Evolutionary conservation across 2,329 filamentous ascomycete genomes (phyloP).

Genomic region (Ophidiomyces ophidiicola): DNA sequence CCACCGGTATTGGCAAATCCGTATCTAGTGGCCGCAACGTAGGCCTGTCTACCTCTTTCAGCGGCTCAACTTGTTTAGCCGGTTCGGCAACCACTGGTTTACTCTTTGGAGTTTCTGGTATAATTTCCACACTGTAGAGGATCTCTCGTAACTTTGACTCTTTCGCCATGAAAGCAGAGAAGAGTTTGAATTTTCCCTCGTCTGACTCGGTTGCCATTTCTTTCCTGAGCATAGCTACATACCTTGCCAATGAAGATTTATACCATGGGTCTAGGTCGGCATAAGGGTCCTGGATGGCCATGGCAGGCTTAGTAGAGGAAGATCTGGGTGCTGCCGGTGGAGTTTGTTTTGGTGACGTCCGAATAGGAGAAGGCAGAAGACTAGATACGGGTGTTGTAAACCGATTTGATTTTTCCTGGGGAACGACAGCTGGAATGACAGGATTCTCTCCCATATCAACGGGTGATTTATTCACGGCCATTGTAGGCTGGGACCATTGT

Average conservation of each 20-base stretch:
- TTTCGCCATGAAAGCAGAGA: conserved; percentile 39
- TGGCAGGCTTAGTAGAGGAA: conserved; percentile 11
- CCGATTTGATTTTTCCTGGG: conserved; percentile 3
- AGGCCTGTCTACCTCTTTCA: conserved; percentile 2
- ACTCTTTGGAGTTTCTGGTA: conserved; percentile 16
- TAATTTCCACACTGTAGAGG: conserved; percentile 38
- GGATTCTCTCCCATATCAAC: not conserved
- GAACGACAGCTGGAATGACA: not conserved
- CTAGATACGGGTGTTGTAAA: conserved; percentile 9
- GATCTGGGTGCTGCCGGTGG: conserved; percentile 7
- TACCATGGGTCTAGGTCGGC: conserved; percentile 47
- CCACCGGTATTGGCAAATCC: conserved; percentile 7
- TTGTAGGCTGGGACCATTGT: conserved; percentile 31
- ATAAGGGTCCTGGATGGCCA: conserved; percentile 34
- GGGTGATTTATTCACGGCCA: conserved; percentile 13
- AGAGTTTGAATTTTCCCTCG: conserved; percentile 42
- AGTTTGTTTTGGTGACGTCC: conserved; percentile 6
- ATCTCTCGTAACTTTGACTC: conserved; percentile 38
- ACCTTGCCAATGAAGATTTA: conserved; percentile 43
- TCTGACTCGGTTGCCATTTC: conserved; percentile 39
- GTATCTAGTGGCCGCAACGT: conserved; percentile 4
- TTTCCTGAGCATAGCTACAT: conserved; percentile 42
- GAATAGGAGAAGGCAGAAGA: conserved; percentile 9
- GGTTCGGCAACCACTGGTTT: conserved; percentile 16
- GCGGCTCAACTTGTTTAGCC: not conserved